Evolutionary conservation across 441 rosid species (phyloP).

Genomic region (Erysimum cheiri): DNA sequence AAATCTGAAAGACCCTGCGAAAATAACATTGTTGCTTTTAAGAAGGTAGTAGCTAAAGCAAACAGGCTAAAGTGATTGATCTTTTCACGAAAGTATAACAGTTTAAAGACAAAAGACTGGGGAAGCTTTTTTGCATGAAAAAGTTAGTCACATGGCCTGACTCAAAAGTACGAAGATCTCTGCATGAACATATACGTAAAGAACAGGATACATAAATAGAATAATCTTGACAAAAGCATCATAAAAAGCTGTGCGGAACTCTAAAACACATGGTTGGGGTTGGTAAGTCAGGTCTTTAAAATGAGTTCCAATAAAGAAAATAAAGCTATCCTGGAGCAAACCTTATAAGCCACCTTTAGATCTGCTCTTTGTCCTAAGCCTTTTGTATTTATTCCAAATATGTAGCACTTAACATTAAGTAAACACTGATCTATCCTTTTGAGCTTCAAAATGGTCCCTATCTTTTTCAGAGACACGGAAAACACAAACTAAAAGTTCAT

Average conservation of each 20-base stretch:
- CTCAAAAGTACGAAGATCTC: constrained; percentile 44
- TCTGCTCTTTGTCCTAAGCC: constrained; percentile 43
- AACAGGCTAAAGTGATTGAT: constrained; percentile 34
- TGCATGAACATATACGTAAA: constrained; percentile 51
- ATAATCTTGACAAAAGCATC: constrained; percentile 46
- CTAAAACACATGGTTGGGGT: constrained; percentile 52
- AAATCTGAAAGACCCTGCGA: constrained; percentile 39
- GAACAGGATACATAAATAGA: constrained; percentile 39
- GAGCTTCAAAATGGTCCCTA: constrained; percentile 30
- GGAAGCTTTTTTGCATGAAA: constrained; percentile 48
- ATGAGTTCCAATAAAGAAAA: constrained; percentile 45
- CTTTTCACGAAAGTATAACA: constrained; percentile 44
- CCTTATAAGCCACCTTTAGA: constrained; percentile 44
- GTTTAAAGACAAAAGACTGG: constrained; percentile 45
- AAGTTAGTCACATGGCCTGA: constrained; percentile 49
- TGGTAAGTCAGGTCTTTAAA: constrained; percentile 48
- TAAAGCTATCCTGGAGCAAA: constrained; percentile 38
- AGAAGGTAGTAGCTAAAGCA: constrained; percentile 42
- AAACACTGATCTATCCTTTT: constrained; percentile 30
- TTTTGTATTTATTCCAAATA: constrained; percentile 40
- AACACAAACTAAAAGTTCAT: constrained; percentile 11
- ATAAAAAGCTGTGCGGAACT: constrained; percentile 45
- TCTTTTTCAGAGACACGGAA: constrained; percentile 10
- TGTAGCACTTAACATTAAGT: constrained; percentile 33
- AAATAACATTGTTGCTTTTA: constrained; percentile 45